Base-by-base conservation (phyloP, 2,329 filamentous ascomycete species). In the Colletotrichum filicis region DNA sequence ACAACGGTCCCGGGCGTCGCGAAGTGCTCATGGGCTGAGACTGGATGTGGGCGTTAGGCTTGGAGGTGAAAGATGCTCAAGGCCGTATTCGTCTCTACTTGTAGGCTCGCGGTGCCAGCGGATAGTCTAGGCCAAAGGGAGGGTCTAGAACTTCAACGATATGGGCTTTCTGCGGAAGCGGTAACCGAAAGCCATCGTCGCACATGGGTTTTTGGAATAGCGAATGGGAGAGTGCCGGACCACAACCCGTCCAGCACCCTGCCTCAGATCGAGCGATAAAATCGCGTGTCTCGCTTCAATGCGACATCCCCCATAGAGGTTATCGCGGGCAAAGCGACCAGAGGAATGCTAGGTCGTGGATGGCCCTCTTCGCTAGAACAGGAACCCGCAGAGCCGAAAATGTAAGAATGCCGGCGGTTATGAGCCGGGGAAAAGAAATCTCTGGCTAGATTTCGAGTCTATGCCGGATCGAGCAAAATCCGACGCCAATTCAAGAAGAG, bases 161-260 rank as follows among this genome's bases (percentile, higher is more conserved):
- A 57, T 62, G 56, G 71, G 35, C 56, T 30, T 71, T 22, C 22
- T 70, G 61, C 46, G 60, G 66, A 56, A 73, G 46, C 22, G 52
- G 60, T 52, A 70, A 52, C 46, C 71, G 67, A 57, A 65, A 57
- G 71, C 60, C 59, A 60, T 73, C 55, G 56, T 71, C 14, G 46
- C 60, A 61, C 37, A 65, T 24, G 56, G 32, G 53, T 22, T 61
- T 56, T 61, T 56, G 66, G 42, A 66, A 66, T 56, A 19, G 56
- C 24, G 19, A 37, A 57, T 52, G 37, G 19, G 46, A 32, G 46
- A 59, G 22, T 16, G 55, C 70, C 26, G 61, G 65, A 52, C 55
- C 46, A 71, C 46, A 64, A 6, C 19, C 14, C 56, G 53, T 60
- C 14, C 32, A 19, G 5, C 5, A 37, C 55, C 30, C 37, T 22